These are phyloP conservation scores for Sisymbrium irio DNA, from an alignment of 345 rosid species.

Conservation along the genomic window DNA sequence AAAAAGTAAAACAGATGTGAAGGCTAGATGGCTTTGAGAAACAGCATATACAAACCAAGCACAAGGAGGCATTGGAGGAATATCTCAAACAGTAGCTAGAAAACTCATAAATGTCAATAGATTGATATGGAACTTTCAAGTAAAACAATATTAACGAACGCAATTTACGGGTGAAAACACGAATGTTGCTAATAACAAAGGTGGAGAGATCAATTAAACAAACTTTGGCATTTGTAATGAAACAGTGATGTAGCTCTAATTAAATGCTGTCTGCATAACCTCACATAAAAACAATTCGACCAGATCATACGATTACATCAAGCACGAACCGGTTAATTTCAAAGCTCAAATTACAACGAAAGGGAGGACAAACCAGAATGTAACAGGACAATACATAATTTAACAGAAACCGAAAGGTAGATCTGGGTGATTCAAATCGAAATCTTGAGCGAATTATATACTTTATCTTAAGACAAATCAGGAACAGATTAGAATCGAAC, in stretches of 20 bases:
- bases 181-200: not conserved
- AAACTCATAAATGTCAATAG: too few species aligned
- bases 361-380: not conserved
- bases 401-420: not conserved
- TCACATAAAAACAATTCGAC: not conserved
- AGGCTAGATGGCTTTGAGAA: not conserved
- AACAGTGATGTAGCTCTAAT: conserved; percentile 8
- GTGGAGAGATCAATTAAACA: not conserved
- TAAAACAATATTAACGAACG: not conserved
- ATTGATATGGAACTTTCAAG: not conserved
- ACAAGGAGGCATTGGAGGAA: not conserved
- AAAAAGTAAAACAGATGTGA: conserved; percentile 9
- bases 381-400: not conserved
- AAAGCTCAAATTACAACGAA: conserved; percentile 4
- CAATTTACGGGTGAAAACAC: not conserved
- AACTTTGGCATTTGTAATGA: conserved; percentile 7
- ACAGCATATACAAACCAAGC: not conserved
- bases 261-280: not conserved
- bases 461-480: not conserved
- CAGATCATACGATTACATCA: conserved; percentile 1
- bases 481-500: too few species aligned
- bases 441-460: not conserved
- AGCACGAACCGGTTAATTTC: conserved; percentile 13
- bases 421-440: conserved; percentile 19
- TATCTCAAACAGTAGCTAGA: not conserved